Evolutionary conservation across 139 green algal species (phyloP), one percentile per base, ranked within the genome.

Genomic region (Ostreobium quekettii): DNA sequence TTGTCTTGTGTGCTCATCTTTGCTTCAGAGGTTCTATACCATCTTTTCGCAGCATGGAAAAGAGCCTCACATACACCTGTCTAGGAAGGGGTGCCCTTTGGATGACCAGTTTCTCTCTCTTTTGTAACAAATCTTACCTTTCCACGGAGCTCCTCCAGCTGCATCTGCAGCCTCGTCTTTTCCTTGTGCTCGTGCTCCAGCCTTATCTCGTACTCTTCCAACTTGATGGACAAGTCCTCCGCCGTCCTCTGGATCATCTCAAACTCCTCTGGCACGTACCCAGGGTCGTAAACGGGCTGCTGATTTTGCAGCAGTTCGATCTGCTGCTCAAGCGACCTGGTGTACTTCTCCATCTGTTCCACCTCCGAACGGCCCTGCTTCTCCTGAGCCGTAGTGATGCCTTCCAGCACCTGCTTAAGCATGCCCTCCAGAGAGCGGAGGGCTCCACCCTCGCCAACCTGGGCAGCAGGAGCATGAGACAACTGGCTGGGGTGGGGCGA

Each of bases 331-430:
- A 57, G 47, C 15, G 56, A 68, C 26, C 64, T 74, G 11, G 64
- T 74, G 61, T 68, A 68, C n/a, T 68, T 68, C n/a, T 68, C 61
- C 15, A 35, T 68, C 24, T 68, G 5, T 56, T 68, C 61, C 8
- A 48, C 32, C 31, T 68, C 61, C 6, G 37, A 38, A 24, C 61
- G 61, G 30, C 61, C 61, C 42, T 38, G 30, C 15, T 38, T 48
- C 36, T 68, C 61, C 26, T 68, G 61, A 57, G 61, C 61, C 28
- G 61, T 68, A 30, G 61, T 68, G 11, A 68, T 68, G 33, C 53
- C 53, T 33, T 22, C 11, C 30, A 68, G 61, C 11, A 68, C 31
- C 53, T 68, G 61, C 26, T 68, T 48, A 4, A 68, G 61, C 61
- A 68, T 68, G 3, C 30, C 26, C 35, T 68, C 61, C 28, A 68